A percentile compares a stretch with the other conserved stretches of the same genome.
Conservation (phyloP, 306 rosid species). For the Cicer arietinum region DNA sequence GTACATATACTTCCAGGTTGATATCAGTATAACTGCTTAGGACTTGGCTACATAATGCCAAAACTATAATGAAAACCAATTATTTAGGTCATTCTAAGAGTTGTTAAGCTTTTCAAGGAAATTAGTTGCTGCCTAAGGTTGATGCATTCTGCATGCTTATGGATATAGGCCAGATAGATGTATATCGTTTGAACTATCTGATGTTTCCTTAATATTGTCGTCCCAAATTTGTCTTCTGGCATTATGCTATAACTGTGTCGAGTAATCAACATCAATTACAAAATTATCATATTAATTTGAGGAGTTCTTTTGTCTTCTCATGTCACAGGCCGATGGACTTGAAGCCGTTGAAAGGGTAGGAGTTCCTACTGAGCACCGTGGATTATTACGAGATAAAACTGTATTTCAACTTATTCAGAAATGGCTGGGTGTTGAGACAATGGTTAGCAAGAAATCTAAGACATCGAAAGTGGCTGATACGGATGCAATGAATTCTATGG, state of each 20-base stretch:
- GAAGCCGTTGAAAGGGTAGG: slow-evolving; percentile 75
- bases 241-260: neutral
- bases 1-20: slow-evolving; percentile 21
- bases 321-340: slow-evolving; percentile 84
- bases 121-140: neutral
- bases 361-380: slow-evolving; percentile 71
- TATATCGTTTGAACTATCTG: slow-evolving; percentile 29
- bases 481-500: slow-evolving; percentile 42
- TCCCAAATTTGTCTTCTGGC: slow-evolving; percentile 11
- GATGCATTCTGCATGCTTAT: neutral
- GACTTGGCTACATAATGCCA: slow-evolving; percentile 3
- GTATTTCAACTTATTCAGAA: slow-evolving; percentile 62
- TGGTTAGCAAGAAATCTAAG: slow-evolving; percentile 51
- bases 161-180: slow-evolving; percentile 2
- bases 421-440: slow-evolving; percentile 75
- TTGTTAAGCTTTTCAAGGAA: slow-evolving; percentile 13
- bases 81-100: slow-evolving; percentile 12
- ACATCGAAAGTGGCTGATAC: slow-evolving; percentile 71
- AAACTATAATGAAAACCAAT: neutral
- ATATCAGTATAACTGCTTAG: slow-evolving; percentile 35
- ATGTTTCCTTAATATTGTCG: slow-evolving; percentile 5
- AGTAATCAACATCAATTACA: neutral
- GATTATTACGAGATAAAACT: slow-evolving; percentile 54
- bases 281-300: slow-evolving; percentile 3
- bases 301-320: slow-evolving; percentile 35